Conservation (phyloP, 805 yeast genomes). For the Yarrowia sp. region DNA sequence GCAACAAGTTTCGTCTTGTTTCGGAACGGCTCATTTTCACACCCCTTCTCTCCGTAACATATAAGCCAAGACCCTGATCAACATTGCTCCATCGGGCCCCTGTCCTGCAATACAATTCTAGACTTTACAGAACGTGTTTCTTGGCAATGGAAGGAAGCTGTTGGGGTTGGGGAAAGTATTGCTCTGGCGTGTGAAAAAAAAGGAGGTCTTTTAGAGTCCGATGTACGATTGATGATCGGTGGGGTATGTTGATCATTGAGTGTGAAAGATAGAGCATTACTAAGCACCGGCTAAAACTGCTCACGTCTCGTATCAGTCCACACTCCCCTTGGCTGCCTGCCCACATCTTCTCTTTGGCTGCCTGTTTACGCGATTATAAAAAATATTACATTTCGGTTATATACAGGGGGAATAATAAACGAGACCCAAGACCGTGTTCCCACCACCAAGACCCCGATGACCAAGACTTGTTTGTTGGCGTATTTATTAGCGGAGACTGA, state of each 20-base stretch:
- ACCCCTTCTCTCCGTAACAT: neutral
- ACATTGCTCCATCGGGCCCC: constrained; percentile 6
- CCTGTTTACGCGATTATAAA: neutral
- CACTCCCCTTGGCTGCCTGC: no score
- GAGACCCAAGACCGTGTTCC: no score
- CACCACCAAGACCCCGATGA: no score
- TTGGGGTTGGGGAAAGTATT: constrained; percentile 14
- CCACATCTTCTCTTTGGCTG: neutral
- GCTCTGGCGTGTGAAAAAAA: neutral
- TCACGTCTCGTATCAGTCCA: no score
- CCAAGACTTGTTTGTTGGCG: neutral
- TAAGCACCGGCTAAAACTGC: no score
- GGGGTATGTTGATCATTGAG: neutral
- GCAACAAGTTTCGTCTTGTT: no score
- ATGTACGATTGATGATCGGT: neutral
- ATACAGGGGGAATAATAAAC: constrained; percentile 4
- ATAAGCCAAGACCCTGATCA: constrained; percentile 23
- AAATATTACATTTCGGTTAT: constrained; percentile 11
- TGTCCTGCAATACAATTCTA: neutral
- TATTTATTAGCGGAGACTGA: no score
- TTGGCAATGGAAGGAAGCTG: constrained; percentile 12
- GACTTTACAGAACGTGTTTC: constrained; percentile 3
- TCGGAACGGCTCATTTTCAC: no score
- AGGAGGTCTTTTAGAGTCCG: neutral
- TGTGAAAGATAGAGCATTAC: neutral